phyloP scores from a whole-genome alignment of 768 basidiomycete species.

The Saitozyma podzolica region DNA sequence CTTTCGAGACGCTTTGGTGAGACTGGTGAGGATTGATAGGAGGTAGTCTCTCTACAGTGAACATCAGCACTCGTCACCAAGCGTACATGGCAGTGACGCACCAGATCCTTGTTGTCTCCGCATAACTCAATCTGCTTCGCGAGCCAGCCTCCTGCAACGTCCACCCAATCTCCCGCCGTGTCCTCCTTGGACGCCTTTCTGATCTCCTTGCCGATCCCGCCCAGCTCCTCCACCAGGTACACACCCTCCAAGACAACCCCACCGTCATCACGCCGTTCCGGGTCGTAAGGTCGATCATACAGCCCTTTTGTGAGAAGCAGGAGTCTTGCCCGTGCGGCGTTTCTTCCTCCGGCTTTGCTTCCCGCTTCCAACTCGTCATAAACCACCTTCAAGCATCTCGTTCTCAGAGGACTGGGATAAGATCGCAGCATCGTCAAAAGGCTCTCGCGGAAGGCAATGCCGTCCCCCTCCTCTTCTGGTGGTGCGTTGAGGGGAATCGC shows the following conservation, averaged over 20 bases:
- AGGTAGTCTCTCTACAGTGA: conserved; percentile 61
- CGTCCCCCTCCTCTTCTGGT: conserved; percentile 43
- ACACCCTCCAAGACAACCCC: conserved; percentile 56
- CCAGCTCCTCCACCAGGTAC: conserved; percentile 62
- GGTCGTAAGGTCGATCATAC: conserved; percentile 47
- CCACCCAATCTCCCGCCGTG: conserved; percentile 33
- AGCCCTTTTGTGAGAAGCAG: conserved; percentile 36
- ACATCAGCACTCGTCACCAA: conserved; percentile 42
- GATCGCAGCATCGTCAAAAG: conserved; percentile 40
- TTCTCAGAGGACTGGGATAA: conserved; percentile 50
- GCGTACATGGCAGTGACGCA: conserved; percentile 24
- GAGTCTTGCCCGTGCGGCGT: conserved; percentile 28
- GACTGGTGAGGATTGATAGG: conserved; percentile 32
- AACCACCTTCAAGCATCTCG: conserved; percentile 31
- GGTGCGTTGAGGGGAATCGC: conserved; percentile 14
- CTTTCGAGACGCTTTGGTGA: conserved; percentile 32
- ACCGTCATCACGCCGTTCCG: conserved; percentile 34
- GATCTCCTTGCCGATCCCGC: conserved; percentile 59
- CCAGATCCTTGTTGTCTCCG: conserved; percentile 48
- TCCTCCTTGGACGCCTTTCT: conserved; percentile 45
- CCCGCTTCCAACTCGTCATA: conserved; percentile 35
- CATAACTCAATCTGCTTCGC: conserved; percentile 57
- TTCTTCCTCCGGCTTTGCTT: conserved; percentile 1
- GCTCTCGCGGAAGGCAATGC: conserved; percentile 49
- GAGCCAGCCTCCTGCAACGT: conserved; percentile 57